These are phyloP conservation scores for Tricholoma flavovirens DNA, from an alignment of 768 basidiomycete genomes.

Conservation along the genomic window DNA sequence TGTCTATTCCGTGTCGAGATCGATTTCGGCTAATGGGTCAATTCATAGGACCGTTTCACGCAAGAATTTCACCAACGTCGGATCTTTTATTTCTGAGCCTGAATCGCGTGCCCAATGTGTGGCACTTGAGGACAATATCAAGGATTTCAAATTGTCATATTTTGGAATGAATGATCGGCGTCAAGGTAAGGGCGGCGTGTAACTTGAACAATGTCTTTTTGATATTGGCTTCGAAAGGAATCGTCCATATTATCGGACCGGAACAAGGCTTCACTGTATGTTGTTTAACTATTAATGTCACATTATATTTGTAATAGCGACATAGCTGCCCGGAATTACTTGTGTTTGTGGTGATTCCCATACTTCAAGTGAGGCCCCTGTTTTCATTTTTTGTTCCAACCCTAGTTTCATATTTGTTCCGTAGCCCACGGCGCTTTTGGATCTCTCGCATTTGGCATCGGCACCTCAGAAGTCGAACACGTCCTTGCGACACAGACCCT, in stretches of 20 bases:
- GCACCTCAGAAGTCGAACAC: constrained; percentile 92
- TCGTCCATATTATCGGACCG: constrained; percentile 87
- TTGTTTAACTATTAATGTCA: constrained; percentile 1
- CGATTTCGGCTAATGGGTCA: constrained; percentile 1
- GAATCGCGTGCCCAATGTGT: constrained; percentile 81
- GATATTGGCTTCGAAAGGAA: constrained; percentile 39
- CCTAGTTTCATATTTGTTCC: background rate
- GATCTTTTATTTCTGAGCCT: constrained; percentile 74
- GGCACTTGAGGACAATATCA: constrained; percentile 85
- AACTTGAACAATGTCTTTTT: constrained; percentile 1
- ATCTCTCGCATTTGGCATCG: constrained; percentile 89
- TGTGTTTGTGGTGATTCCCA: constrained; percentile 93
- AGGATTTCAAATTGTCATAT: constrained; percentile 87
- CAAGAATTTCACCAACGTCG: constrained; percentile 67
- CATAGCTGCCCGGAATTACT: constrained; percentile 67
- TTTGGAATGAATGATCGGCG: constrained; percentile 87
- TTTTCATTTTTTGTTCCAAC: background rate
- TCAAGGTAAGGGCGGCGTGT: constrained; percentile 51
- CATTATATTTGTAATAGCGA: constrained; percentile 1
- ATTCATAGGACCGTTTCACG: constrained; percentile 60
- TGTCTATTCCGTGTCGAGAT: constrained; percentile 11
- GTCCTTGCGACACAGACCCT: constrained; percentile 90
- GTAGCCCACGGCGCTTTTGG: constrained; percentile 89
- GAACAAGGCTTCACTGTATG: constrained; percentile 88
- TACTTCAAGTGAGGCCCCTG: constrained; percentile 65